Base-by-base conservation (phyloP, 23 red algal species). In the Gracilaria domingensis region DNA sequence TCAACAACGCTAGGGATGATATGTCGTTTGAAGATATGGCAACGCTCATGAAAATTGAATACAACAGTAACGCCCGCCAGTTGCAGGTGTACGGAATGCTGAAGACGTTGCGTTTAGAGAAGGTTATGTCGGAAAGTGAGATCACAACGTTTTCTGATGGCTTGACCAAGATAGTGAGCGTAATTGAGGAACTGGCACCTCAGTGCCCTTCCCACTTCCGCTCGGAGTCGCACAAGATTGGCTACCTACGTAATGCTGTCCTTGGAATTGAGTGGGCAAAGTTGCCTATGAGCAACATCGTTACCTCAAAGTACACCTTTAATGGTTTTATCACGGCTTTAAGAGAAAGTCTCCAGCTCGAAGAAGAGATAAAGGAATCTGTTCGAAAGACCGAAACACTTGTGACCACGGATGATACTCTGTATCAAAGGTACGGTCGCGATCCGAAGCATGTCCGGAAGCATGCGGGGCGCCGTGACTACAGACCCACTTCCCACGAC, bases 11-110 rank as follows among this genome's bases (percentile, higher is more conserved):
- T 18, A 54, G 30, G 42, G 84, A 88, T 75, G 69, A 77, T 14
- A 88, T 88, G 84, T 39, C 44, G 28, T 91, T 91, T 25, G 75
- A 91, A 36, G 74, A 80, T 6, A 91, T 91, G 75, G 76, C 72
- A 12, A 51, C 62, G 40, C n/a, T 91, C 5, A 91, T 91, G 75
- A 53, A 81, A 13, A 33, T 17, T 21, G 74, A 91, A 35, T 91
- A 69, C 87, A 91, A 91, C 30, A 75, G 75, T 42, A 82, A 91
- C 59, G 11, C 55, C 1, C 77, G 87, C 33, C 87, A 91, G 24
- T 8, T 81, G 8, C 87, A 91, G 53, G 76, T 91, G 5, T 34
- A 80, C 1, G 35, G 87, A 5, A 81, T 39, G 21, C 74, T 91
- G 25, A 33, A 80, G 45, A 66, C 77, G 1, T 33, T 91, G 59